Percentiles rank a stretch among this genome's conserved stretches.
Evolutionary conservation across 768 basidiomycete species (phyloP).

Genomic region (Serendipita sp.): DNA sequence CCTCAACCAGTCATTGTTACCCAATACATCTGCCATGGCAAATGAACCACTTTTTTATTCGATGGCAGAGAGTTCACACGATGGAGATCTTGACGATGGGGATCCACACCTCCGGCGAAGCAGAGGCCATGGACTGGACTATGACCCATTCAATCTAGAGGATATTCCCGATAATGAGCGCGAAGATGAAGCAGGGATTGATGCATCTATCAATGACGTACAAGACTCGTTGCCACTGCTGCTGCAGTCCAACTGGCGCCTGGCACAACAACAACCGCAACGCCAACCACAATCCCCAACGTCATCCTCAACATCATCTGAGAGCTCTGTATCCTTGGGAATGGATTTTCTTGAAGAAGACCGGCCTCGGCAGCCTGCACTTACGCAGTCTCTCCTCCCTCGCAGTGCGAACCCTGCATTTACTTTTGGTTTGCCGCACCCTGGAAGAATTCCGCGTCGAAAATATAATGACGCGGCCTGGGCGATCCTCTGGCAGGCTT

Average conservation of each 20-base stretch:
- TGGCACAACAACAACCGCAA: slow-evolving; percentile 18
- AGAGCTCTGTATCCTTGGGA: slow-evolving; percentile 6
- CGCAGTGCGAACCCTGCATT: slow-evolving; percentile 51
- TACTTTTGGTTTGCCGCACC: slow-evolving; percentile 65
- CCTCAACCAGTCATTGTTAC: slow-evolving; percentile 37
- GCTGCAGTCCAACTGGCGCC: slow-evolving; percentile 27
- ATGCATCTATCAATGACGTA: slow-evolving; percentile 44
- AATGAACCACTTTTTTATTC: slow-evolving; percentile 79
- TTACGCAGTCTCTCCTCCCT: slow-evolving; percentile 69
- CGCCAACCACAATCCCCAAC: slow-evolving; percentile 31
- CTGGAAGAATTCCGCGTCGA: slow-evolving; percentile 44
- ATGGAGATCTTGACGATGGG: slow-evolving; percentile 37
- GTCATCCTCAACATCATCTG: slow-evolving; percentile 20
- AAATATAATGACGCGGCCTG: slow-evolving; percentile 62
- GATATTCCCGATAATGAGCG: slow-evolving; percentile 25
- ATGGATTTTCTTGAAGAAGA: not conserved
- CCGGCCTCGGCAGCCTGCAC: slow-evolving; percentile 26
- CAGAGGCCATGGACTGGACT: slow-evolving; percentile 23
- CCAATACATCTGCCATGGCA: slow-evolving; percentile 32
- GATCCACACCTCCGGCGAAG: slow-evolving; percentile 56
- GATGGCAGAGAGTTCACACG: slow-evolving; percentile 26
- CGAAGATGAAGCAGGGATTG: not conserved
- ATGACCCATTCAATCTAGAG: slow-evolving; percentile 24
- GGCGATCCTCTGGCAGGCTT: slow-evolving; percentile 50
- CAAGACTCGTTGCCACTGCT: slow-evolving; percentile 52